phyloP scores from a whole-genome alignment of 192 early-diverging fungal species.

The Coemansia sp. region DNA sequence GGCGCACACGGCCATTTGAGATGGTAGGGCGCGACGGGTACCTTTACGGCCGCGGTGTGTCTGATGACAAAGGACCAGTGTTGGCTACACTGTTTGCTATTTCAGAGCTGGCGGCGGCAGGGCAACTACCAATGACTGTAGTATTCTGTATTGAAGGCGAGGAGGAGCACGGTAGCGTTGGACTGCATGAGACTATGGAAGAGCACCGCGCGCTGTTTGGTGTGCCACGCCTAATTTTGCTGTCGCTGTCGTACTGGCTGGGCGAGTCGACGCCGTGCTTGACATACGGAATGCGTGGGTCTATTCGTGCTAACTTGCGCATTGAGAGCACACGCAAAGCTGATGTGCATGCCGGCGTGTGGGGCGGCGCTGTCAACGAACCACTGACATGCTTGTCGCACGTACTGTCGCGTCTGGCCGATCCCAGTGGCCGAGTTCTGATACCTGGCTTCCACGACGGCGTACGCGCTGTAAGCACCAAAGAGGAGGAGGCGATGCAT shows the following conservation, averaged over 20 bases:
- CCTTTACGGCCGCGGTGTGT: constrained; percentile 74
- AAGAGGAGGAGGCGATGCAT: constrained; percentile 61
- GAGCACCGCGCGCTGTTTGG: constrained; percentile 33
- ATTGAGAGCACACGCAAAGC: constrained; percentile 50
- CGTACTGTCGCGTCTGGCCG: constrained; percentile 58
- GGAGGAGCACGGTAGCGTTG: constrained; percentile 73
- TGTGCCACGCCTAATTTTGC: constrained; percentile 38
- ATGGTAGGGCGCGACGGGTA: constrained; percentile 68
- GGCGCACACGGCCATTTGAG: constrained; percentile 67
- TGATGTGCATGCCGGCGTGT: constrained; percentile 77
- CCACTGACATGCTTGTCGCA: constrained; percentile 70
- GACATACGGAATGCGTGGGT: constrained; percentile 77
- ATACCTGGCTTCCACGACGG: constrained; percentile 71
- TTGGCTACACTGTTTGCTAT: constrained; percentile 72
- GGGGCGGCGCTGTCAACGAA: constrained; percentile 72
- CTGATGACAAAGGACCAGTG: constrained; percentile 82
- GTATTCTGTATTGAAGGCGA: constrained; percentile 79
- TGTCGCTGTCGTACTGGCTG: constrained; percentile 77
- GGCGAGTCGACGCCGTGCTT: constrained; percentile 74
- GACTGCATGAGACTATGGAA: constrained; percentile 63
- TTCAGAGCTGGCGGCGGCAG: constrained; percentile 63
- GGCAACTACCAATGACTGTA: constrained; percentile 61
- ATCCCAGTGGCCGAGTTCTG: constrained; percentile 58
- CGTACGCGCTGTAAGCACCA: constrained; percentile 56
- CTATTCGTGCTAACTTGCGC: constrained; percentile 64